Evolutionary conservation across 345 rosid genomes (phyloP).

Genomic region (Lumnitzera littorea): DNA sequence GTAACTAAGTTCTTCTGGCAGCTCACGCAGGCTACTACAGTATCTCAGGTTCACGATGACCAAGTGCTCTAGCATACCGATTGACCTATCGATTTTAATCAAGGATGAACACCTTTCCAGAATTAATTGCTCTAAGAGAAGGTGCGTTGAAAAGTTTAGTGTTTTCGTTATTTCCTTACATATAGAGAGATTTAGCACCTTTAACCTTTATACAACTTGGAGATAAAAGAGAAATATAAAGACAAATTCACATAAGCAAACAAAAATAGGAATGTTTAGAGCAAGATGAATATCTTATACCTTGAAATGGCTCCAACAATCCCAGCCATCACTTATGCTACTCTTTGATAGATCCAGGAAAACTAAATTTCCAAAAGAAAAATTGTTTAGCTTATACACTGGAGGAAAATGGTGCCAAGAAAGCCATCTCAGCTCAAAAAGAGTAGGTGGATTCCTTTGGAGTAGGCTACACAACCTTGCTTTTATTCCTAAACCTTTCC

Average conservation of each 20-base stretch:
- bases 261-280: background rate
- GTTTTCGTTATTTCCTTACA: background rate
- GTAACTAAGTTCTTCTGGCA: background rate
- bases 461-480: too few relatives aligned
- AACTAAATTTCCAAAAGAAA: background rate
- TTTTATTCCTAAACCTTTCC: too few relatives aligned
- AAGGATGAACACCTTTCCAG: background rate
- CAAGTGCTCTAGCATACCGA: background rate
- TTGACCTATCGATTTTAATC: background rate
- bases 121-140: conserved; percentile 2
- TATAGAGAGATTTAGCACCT: background rate
- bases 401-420: background rate
- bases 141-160: background rate
- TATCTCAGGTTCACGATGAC: background rate
- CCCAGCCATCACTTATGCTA: background rate
- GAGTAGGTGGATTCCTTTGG: background rate
- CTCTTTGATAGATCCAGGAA: conserved; percentile 3
- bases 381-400: background rate
- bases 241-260: background rate
- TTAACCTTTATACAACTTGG: background rate
- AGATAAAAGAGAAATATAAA: background rate
- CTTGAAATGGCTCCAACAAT: background rate
- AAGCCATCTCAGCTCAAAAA: background rate
- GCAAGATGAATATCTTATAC: background rate
- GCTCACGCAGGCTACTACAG: background rate